Evolutionary conservation across 2,329 filamentous ascomycete species (phyloP).

Genomic region (Cytospora chrysosperma): DNA sequence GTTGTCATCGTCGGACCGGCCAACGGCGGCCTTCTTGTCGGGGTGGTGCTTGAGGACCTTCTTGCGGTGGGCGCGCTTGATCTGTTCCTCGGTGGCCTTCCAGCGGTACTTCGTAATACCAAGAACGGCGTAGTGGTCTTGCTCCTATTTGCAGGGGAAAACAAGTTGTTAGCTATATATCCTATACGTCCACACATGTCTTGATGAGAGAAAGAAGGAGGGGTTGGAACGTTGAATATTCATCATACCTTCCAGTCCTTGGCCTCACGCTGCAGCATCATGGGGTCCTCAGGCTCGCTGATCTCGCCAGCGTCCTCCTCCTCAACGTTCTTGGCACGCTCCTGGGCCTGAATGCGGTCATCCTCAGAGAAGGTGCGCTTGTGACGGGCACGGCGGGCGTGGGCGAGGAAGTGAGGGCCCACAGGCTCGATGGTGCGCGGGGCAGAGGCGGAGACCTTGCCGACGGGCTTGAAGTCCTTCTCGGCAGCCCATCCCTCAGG

Average conservation of each 20-base stretch:
- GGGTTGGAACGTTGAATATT: not conserved
- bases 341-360: constrained; percentile 93
- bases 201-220: not conserved
- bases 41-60: constrained; percentile 99
- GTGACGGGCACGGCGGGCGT: constrained; percentile 92
- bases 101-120: constrained; percentile 89
- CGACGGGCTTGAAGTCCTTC: constrained; percentile 87
- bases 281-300: constrained; percentile 88
- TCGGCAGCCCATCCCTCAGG: constrained; percentile 80
- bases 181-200: not conserved
- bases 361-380: constrained; percentile 98
- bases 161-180: not conserved
- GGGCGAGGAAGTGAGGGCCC: constrained; percentile 95
- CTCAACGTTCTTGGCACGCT: constrained; percentile 93
- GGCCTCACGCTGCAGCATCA: constrained; percentile 88
- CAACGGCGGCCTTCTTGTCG: constrained; percentile 95
- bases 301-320: constrained; percentile 87
- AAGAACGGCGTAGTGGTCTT: constrained; percentile 98
- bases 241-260: constrained; percentile 95
- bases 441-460: constrained; percentile 71
- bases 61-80: constrained; percentile 98
- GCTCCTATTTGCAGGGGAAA: constrained; percentile 55
- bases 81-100: constrained; percentile 94
- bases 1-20: constrained; percentile 85
- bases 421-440: constrained; percentile 93